phyloP scores from a whole-genome alignment of 495 filamentous ascomycete species.

The Penicillium silybi region DNA sequence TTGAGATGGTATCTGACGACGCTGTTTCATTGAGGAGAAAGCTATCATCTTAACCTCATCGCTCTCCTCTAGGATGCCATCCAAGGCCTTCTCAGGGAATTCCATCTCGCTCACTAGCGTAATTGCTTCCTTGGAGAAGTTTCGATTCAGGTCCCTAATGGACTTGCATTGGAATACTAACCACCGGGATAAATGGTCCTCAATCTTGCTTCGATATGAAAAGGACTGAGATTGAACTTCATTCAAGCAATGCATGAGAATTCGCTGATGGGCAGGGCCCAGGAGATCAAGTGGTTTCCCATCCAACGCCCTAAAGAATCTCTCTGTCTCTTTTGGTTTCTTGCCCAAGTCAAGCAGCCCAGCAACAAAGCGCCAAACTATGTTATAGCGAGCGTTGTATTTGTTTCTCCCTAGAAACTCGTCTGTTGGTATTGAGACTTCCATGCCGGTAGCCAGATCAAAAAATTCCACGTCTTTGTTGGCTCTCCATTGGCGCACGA shows the following conservation, averaged over 20 bases:
- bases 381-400: background rate
- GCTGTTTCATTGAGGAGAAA: background rate
- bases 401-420: background rate
- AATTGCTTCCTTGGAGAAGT: background rate
- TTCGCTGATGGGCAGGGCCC: slow-evolving; percentile 34
- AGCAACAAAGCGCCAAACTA: background rate
- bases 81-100: background rate
- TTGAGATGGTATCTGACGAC: background rate
- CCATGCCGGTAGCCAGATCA: background rate
- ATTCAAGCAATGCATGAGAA: slow-evolving; percentile 40
- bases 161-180: slow-evolving; percentile 1
- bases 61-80: background rate
- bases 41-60: background rate
- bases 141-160: background rate
- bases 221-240: slow-evolving; percentile 15
- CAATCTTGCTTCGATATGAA: background rate
- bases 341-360: background rate
- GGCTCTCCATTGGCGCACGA: slow-evolving; percentile 33
- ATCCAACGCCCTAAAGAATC: slow-evolving; percentile 36
- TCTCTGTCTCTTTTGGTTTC: background rate
- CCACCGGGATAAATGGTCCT: background rate
- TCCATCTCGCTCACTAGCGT: slow-evolving; percentile 1
- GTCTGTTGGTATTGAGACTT: background rate
- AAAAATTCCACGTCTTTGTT: slow-evolving; percentile 17
- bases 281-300: slow-evolving; percentile 35